phyloP scores from a whole-genome alignment of 1,139 yeast genomes.

The Yamadazyma dendronema region DNA sequence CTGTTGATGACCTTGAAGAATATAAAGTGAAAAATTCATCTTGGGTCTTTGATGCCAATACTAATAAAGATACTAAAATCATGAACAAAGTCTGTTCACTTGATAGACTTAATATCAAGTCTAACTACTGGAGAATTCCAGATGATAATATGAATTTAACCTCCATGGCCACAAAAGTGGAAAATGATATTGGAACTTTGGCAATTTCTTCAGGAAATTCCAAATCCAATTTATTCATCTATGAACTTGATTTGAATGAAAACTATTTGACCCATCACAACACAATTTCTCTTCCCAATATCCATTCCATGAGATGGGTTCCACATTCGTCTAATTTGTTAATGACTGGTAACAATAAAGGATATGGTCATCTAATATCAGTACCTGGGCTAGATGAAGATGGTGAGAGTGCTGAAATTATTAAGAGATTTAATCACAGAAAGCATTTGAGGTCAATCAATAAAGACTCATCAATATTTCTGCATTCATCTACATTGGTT shows the following conservation, averaged over 20 bases:
- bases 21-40: slow-evolving; percentile 9
- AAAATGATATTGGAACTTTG: slow-evolving; percentile 38
- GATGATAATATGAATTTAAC: slow-evolving; percentile 59
- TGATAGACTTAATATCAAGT: slow-evolving; percentile 45
- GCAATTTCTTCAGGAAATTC: slow-evolving; percentile 65
- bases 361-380: slow-evolving; percentile 64
- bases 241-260: slow-evolving; percentile 48
- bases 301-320: slow-evolving; percentile 67
- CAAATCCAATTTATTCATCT: slow-evolving; percentile 61
- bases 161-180: slow-evolving; percentile 37
- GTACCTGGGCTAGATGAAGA: slow-evolving; percentile 49
- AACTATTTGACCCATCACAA: slow-evolving; percentile 66
- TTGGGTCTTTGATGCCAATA: slow-evolving; percentile 28
- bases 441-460: slow-evolving; percentile 47
- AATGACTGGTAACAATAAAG: slow-evolving; percentile 69
- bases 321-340: slow-evolving; percentile 36
- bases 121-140: slow-evolving; percentile 73
- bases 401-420: slow-evolving; percentile 63
- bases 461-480: slow-evolving; percentile 19
- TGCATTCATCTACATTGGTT: slow-evolving; percentile 23
- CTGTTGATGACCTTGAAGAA: slow-evolving; percentile 10
- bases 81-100: slow-evolving; percentile 42
- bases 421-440: slow-evolving; percentile 71
- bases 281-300: slow-evolving; percentile 69
- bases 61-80: slow-evolving; percentile 30